A percentile compares a stretch with the other conserved stretches of the same genome.
phyloP scores from a whole-genome alignment of 1,284 basidiomycete genomes.

The Prillingera fragicola region DNA sequence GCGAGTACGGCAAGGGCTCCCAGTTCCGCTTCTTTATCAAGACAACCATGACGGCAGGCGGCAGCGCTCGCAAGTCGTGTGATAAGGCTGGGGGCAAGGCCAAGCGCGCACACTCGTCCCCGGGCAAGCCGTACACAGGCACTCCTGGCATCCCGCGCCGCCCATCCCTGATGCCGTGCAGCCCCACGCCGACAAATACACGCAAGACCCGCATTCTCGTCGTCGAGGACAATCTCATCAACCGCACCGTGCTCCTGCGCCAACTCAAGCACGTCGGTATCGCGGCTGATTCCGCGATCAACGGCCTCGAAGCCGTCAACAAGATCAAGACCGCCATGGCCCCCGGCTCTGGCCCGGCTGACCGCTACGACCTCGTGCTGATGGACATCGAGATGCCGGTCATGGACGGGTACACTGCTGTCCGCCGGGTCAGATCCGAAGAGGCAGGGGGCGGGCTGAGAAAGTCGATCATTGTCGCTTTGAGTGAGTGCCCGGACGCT shows the following conservation, averaged over 20 bases:
- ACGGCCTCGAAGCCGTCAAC: constrained; percentile 32
- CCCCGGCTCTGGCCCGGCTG: constrained; percentile 3
- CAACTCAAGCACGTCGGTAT: constrained; percentile 16
- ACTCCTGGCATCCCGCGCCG: no score
- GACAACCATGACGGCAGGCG: constrained; percentile 12
- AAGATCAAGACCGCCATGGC: constrained; percentile 8
- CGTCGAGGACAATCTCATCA: constrained; percentile 43
- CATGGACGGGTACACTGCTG: constrained; percentile 12
- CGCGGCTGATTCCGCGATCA: constrained; percentile 7
- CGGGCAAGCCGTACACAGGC: no score
- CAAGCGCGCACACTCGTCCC: no score
- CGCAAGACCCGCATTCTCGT: constrained; percentile 26
- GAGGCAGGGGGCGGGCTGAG: constrained; percentile 10
- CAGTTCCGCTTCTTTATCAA: constrained; percentile 48
- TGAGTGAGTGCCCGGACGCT: constrained; percentile 4
- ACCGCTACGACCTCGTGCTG: constrained; percentile 12
- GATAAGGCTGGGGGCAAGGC: no score
- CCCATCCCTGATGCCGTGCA: no score
- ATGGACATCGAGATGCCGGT: constrained; percentile 19
- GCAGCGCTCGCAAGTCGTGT: neutral
- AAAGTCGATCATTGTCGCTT: constrained; percentile 9
- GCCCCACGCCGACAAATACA: no score
- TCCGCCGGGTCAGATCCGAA: constrained; percentile 6
- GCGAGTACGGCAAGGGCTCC: constrained; percentile 22
- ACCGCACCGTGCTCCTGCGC: constrained; percentile 27